Conservation (phyloP, 495 filamentous ascomycete genomes). For the Penicillium cosmopolitanum region DNA sequence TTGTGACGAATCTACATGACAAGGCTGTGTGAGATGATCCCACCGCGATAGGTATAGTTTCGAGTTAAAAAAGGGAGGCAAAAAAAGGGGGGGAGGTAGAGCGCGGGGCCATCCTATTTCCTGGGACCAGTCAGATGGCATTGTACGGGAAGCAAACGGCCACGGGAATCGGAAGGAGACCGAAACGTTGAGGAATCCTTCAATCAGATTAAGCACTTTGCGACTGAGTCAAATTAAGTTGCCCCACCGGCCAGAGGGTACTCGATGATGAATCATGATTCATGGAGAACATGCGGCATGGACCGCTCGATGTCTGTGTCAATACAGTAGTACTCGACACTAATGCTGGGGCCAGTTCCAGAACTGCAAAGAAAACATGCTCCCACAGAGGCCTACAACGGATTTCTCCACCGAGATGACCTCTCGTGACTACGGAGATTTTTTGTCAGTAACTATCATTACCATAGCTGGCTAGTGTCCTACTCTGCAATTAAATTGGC, state of each 20-base stretch:
- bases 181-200: constrained; percentile 11
- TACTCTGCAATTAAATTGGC: neutral
- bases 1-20: neutral
- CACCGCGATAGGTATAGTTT: constrained; percentile 1
- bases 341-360: neutral
- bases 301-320: neutral
- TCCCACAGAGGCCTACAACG: neutral
- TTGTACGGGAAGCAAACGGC: neutral
- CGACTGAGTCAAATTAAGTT: constrained; percentile 15
- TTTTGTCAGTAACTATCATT: constrained; percentile 1
- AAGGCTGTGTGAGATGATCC: constrained; percentile 1
- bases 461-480: neutral
- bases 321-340: neutral
- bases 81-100: neutral
- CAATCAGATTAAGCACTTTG: constrained; percentile 12
- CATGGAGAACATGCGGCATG: constrained; percentile 1
- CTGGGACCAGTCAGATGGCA: constrained; percentile 2
- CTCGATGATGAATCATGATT: constrained; percentile 6
- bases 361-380: neutral
- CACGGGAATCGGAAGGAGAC: constrained; percentile 4
- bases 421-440: neutral
- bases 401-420: neutral
- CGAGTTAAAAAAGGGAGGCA: neutral
- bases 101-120: neutral
- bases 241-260: constrained; percentile 13